Evolutionary conservation across 2,329 filamentous ascomycete species (phyloP).

Genomic region (Chaetomium sp.): DNA sequence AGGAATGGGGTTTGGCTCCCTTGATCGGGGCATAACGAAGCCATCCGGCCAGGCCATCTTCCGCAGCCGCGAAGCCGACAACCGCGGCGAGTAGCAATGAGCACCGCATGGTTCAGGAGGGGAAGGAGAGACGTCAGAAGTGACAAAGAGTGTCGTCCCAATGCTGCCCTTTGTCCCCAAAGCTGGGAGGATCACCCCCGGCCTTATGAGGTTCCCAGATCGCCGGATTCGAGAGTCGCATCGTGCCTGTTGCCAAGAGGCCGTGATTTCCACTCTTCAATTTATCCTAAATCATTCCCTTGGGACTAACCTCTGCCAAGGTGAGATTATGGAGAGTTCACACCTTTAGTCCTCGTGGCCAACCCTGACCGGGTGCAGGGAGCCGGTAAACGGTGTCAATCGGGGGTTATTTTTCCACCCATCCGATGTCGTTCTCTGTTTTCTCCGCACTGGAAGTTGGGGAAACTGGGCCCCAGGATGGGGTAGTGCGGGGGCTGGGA

Average conservation of each 20-base stretch:
- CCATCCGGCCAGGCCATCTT: conserved; percentile 58
- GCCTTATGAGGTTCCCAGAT: neutral
- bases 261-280: conserved; percentile 3
- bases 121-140: neutral
- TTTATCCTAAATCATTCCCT: conserved; percentile 12
- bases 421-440: neutral
- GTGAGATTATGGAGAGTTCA: neutral
- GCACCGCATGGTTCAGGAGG: conserved; percentile 10
- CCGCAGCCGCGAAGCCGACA: conserved; percentile 39
- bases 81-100: conserved; percentile 13
- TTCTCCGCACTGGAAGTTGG: conserved; percentile 7
- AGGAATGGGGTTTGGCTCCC: conserved; percentile 11
- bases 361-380: no score
- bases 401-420: conserved; percentile 5
- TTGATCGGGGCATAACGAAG: conserved; percentile 54
- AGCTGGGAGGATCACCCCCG: neutral
- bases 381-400: no score
- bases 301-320: conserved; percentile 11
- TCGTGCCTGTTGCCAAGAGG: conserved; percentile 6
- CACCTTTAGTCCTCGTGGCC: neutral
- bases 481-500: conserved; percentile 2
- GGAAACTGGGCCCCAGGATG: neutral
- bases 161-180: neutral
- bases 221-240: conserved; percentile 1
- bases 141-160: neutral